These are phyloP conservation scores for Xerocomus spinulosus DNA, from an alignment of 768 basidiomycete species.

Conservation along the genomic window DNA sequence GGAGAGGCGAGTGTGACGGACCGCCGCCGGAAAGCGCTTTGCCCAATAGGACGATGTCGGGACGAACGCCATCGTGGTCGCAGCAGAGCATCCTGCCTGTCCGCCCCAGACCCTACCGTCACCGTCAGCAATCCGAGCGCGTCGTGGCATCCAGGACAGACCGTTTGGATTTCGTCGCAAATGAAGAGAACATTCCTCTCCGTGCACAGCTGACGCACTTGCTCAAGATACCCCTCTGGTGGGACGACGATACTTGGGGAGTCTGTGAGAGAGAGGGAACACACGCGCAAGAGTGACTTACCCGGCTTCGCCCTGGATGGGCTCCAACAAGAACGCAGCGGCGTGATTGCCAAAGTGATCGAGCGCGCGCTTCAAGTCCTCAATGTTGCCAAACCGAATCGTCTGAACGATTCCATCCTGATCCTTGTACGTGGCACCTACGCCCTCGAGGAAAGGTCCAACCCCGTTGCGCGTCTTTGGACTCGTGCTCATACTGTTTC, in stretches of 20 bases:
- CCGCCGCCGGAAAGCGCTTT: constrained; percentile 96
- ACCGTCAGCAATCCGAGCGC: neutral
- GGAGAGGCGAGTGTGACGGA: constrained; percentile 34
- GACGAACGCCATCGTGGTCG: constrained; percentile 82
- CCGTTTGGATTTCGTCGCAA: constrained; percentile 97
- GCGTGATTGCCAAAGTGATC: constrained; percentile 75
- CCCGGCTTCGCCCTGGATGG: constrained; percentile 98
- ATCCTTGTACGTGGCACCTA: constrained; percentile 74
- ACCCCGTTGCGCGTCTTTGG: constrained; percentile 83
- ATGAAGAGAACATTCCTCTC: constrained; percentile 90
- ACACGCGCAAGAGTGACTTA: constrained; percentile 34
- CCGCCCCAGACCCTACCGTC: constrained; percentile 71
- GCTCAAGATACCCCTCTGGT: constrained; percentile 75
- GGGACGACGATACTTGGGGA: constrained; percentile 80
- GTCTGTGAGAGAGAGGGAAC: neutral
- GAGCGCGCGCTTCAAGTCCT: constrained; percentile 80
- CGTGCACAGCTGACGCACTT: constrained; percentile 80
- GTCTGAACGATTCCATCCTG: constrained; percentile 41
- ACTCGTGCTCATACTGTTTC: constrained; percentile 83
- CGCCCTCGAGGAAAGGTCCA: constrained; percentile 82
- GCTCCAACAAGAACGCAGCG: constrained; percentile 94
- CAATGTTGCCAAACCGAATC: constrained; percentile 80
- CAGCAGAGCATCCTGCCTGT: constrained; percentile 93
- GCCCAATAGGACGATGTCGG: constrained; percentile 89
- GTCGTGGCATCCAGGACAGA: constrained; percentile 28